Evolutionary conservation across 129 eudicot species (phyloP).

Genomic region (Tagetes patula): DNA sequence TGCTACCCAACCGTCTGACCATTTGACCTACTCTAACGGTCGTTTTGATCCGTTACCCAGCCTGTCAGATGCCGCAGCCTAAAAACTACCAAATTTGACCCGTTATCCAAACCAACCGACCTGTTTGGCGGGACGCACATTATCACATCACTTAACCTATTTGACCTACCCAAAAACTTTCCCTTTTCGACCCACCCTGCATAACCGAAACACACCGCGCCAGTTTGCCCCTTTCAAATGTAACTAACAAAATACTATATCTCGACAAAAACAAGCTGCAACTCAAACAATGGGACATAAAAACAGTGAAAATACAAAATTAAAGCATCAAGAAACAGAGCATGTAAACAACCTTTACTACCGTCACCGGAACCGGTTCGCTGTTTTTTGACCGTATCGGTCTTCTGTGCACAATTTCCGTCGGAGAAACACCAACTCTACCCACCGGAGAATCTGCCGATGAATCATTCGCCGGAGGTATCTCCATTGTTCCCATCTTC

Average conservation of each 20-base stretch:
- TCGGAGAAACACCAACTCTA: slow-evolving; percentile 41
- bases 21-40: neutral
- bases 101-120: neutral
- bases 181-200: neutral
- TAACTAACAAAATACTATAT: neutral
- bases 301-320: too few relatives aligned
- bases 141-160: neutral
- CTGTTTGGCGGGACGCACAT: neutral
- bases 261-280: neutral
- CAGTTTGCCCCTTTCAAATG: neutral
- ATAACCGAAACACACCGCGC: too few relatives aligned
- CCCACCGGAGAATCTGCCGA: slow-evolving; percentile 28
- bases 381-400: slow-evolving; percentile 59
- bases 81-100: neutral
- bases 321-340: neutral
- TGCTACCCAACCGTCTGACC: neutral
- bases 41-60: neutral
- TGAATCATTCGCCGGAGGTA: slow-evolving; percentile 28
- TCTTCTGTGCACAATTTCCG: slow-evolving; percentile 24
- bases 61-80: neutral
- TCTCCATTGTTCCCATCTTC: slow-evolving; percentile 57
- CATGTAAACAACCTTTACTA: slow-evolving; percentile 56
- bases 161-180: neutral
- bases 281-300: neutral
- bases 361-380: slow-evolving; percentile 51